Base-by-base conservation (phyloP, 257 asterid genomes). In the Paulownia fortunei region DNA sequence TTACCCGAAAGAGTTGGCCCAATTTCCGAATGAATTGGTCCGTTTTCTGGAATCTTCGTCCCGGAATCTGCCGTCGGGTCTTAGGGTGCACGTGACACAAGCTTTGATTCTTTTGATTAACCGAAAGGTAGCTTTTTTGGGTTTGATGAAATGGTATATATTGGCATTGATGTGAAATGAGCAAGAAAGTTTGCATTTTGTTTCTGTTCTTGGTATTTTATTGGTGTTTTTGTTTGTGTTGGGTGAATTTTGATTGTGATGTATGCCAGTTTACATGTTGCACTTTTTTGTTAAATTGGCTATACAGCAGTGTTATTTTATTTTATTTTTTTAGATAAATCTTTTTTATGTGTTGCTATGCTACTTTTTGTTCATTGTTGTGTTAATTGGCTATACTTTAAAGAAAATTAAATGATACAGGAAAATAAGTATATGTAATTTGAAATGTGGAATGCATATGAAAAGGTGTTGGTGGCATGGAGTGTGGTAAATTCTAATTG, bases 31-130 rank as follows among this genome's bases (percentile, higher is more conserved):
- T 36, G 96, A 92, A 83, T 82, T 94, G 60, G 86, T 86, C 15
- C 72, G 72, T 39, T 94, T 94, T 58, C 89, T 94, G 74, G 84
- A 84, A 55, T 84, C 90, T 2, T 91, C 97, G 5, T 93, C 91
- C 1, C 69, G 85, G 70, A 84, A 80, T 26, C 83, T 95, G 74
- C 93, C 92, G 0, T 93, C 98, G 2, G 92, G 93, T 0, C 84
- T 91, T 27, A 87, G 99, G 76, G 85, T 87, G 85, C 90, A 86
- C 36, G 87, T 86, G 34, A 80, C 96, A 0, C 94, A 93, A 73
- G 93, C 99, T 41, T 76, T 95, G 84, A 87, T 93, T 81, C 94
- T 95, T 21, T 76, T 95, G 78, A 68, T 84, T 19, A 95, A 95
- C 77, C 80, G 93, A 56, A 83, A 94, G 97, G 99, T 92, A 73